Evolutionary conservation across 2,329 filamentous ascomycete genomes (phyloP).

Genomic region (Botryotinia globosa): DNA sequence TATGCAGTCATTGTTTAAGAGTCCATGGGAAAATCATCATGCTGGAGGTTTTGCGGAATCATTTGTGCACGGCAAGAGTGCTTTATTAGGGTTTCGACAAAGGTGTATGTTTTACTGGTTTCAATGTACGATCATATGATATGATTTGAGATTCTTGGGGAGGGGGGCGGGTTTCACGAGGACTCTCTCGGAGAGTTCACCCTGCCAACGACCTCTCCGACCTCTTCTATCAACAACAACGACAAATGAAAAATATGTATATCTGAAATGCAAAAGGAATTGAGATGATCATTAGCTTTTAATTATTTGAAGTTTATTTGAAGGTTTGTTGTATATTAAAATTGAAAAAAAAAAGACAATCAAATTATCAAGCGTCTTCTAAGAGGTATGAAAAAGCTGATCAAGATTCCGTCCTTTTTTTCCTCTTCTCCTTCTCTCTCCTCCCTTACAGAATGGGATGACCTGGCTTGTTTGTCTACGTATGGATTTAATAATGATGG

Average conservation of each 20-base stretch:
- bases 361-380: background rate
- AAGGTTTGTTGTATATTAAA: background rate
- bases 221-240: background rate
- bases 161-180: background rate
- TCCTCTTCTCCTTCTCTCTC: no score
- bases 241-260: background rate
- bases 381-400: background rate
- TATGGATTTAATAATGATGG: background rate
- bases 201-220: background rate
- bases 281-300: background rate
- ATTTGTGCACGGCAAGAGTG: background rate
- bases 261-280: background rate
- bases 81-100: background rate
- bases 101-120: background rate
- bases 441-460: background rate
- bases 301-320: background rate
- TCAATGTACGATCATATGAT: background rate
- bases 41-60: background rate
- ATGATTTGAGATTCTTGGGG: background rate
- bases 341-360: background rate
- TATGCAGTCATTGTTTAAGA: background rate
- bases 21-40: background rate
- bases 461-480: no score
- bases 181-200: background rate
- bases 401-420: background rate